A percentile compares a stretch with the other conserved stretches of the same genome.
Evolutionary conservation across 495 filamentous ascomycete species (phyloP).

Genomic region (Choiromyces venosus): DNA sequence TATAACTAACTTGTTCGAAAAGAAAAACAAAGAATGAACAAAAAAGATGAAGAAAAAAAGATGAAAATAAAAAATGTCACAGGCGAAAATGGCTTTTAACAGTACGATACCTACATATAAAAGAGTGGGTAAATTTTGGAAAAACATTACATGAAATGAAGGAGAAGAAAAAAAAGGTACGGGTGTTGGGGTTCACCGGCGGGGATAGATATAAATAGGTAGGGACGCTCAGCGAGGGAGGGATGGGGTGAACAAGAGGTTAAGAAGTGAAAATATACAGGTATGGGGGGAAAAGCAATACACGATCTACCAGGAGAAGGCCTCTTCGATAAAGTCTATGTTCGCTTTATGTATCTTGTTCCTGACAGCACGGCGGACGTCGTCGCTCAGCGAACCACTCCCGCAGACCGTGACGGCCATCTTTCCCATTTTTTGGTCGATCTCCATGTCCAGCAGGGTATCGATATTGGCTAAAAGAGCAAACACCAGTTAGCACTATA

Average conservation of each 20-base stretch:
- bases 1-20: background rate
- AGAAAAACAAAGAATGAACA: background rate
- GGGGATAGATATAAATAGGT: background rate
- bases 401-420: constrained; percentile 86
- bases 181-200: background rate
- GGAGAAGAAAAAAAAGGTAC: background rate
- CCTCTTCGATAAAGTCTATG: constrained; percentile 90
- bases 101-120: background rate
- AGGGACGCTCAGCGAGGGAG: background rate
- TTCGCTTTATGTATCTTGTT: constrained; percentile 57
- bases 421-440: constrained; percentile 70
- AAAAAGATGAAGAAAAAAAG: no score
- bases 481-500: constrained; percentile 11
- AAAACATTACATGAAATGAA: background rate
- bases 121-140: background rate
- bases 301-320: constrained; percentile 69
- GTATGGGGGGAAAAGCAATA: constrained; percentile 8
- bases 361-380: constrained; percentile 69
- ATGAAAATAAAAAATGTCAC: background rate
- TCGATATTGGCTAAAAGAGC: constrained; percentile 51
- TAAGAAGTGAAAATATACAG: no score
- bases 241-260: no score
- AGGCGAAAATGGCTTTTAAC: background rate
- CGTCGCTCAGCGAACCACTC: constrained; percentile 80
- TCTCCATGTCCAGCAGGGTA: constrained; percentile 69